These are phyloP conservation scores for Globisporangium uncinulatum DNA, from an alignment of 352 stramenopile species.

Conservation along the genomic window DNA sequence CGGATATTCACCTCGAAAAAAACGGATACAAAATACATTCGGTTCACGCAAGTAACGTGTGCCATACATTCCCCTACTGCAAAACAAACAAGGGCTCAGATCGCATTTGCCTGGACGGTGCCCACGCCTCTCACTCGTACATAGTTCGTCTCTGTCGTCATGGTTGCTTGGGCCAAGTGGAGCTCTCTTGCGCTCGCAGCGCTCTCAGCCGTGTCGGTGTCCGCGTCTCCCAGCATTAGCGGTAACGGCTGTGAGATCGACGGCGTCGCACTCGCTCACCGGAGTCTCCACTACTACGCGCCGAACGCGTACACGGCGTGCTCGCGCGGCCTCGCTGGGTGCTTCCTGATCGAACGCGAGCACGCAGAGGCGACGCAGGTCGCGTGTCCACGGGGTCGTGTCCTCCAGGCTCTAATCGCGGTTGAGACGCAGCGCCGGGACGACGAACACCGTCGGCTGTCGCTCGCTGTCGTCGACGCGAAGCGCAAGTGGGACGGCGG, in stretches of 20 bases:
- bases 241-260: slow-evolving; percentile 40
- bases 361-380: slow-evolving; percentile 60
- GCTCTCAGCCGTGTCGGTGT: neutral
- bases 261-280: slow-evolving; percentile 47
- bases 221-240: slow-evolving; percentile 4
- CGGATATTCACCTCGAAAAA: no score
- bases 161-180: slow-evolving; percentile 1
- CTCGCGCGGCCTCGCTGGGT: slow-evolving; percentile 47
- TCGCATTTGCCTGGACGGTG: no score
- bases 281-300: slow-evolving; percentile 64
- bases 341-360: slow-evolving; percentile 56
- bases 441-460: slow-evolving; percentile 38
- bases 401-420: slow-evolving; percentile 24
- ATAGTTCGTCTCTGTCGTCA: no score
- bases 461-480: slow-evolving; percentile 54
- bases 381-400: slow-evolving; percentile 36
- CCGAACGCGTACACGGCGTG: slow-evolving; percentile 73
- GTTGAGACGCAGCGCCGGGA: slow-evolving; percentile 20
- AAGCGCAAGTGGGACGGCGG: slow-evolving; percentile 57
- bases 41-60: no score
- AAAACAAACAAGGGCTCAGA: no score
- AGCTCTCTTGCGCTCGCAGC: neutral
- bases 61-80: no score
- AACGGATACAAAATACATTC: no score
- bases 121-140: no score